Evolutionary conservation across 441 rosid species (phyloP), one percentile per base, ranked within the genome.

Genomic region (Populus hybrid): DNA sequence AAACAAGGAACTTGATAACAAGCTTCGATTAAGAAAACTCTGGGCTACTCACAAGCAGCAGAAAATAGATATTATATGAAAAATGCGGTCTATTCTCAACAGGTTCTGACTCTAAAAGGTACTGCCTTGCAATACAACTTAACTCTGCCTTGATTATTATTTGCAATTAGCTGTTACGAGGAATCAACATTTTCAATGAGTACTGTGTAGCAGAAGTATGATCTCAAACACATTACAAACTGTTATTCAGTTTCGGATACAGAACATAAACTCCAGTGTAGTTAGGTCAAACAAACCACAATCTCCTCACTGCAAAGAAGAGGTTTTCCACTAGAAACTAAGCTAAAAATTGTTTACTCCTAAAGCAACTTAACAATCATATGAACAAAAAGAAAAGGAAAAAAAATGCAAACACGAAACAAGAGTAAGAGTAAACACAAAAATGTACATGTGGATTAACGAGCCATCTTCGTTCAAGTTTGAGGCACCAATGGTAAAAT

Each of bases 361-460:
- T 80, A 83, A 76, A 74, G 69, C 84, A 82, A 87, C 77, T 80
- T 78, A 79, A 79, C 82, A 82, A 81, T 56, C 82, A 74, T 84
- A 89, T 88, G 84, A 83, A 87, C 90, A 87, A 87, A 53, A 6
- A 53, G 61, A 53, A 53, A 18, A 50, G 59, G 35, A n/a, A 65
- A 59, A 12, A 9, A 40, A 70, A 7, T 28, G 7, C 33, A 56
- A 4, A 36, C 63, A 35, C 14, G 69, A 81, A 73, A 73, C 70
- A 77, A 79, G 40, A 64, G 53, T 68, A 70, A 81, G 65, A 68
- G 35, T 74, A 75, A 86, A 75, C 74, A 76, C 61, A 36, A 23
- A 69, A 76, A 76, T 82, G 56, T 90, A 89, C 86, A 89, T 85
- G 87, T 85, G 84, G 61, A 80, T 81, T 69, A 68, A 78, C 29